Base-by-base conservation (phyloP, 1,139 yeast genomes). In the Candida albicans region DNA sequence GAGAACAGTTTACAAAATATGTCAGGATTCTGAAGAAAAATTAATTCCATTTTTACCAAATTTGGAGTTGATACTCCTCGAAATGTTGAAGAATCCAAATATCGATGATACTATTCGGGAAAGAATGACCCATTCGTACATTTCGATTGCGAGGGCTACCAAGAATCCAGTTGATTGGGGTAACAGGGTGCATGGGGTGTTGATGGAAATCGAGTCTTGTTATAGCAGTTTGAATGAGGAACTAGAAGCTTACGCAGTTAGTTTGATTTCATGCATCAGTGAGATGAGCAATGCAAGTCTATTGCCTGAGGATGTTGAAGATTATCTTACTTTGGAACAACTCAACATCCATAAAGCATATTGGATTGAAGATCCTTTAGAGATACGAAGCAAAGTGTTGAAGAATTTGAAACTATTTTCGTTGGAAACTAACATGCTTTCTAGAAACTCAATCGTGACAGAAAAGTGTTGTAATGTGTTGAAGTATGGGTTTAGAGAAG, bases 271-370 rank as follows among this genome's bases (percentile, higher is more conserved):
- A 8, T 86, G 90, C 57, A 61, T 88, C 0, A 73, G 73, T 15
- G 87, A 84, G 45, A 65, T 87, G 11, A 93, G 90, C 0, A 83
- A 81, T 46, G 89, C 91, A 0, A 64, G 85, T 52, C 73, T 75
- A 38, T 59, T 79, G 4, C 82, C 87, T 0, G 86, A 79, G 35
- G 88, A 82, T 24, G 55, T 68, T 11, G 79, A 75, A 12, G 75
- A 70, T 13, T 62, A 64, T 38, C 64, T 65, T 42, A 59, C 66
- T 8, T 62, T 58, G 9, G 64, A 62, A 12, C 66, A 65, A 37
- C 41, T 55, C 15, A 36, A 39, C 8, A 33, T 48, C 5, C 59
- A 67, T 12, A 56, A 64, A 35, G 44, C 47, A 8, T 78, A 72
- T 53, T 68, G 78, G 79, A 33, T 34, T 4, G 41, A 46, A 7